Base-by-base conservation (phyloP, 352 stramenopile genomes). In the Phytopythium helicoides region DNA sequence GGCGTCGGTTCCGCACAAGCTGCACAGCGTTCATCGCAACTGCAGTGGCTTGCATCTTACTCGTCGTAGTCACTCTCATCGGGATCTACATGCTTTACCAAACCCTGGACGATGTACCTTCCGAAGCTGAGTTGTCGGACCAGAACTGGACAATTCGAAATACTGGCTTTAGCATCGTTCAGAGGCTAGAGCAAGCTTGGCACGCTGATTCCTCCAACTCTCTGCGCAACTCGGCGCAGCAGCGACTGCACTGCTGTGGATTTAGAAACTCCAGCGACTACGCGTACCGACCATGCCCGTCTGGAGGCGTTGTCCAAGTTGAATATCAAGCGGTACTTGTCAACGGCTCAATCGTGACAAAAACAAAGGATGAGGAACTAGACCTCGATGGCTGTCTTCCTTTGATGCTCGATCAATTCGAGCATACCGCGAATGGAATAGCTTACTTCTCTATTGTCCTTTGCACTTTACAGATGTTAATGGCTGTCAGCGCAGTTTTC, bases 131-230 rank as follows among this genome's bases (percentile, higher is more conserved):
- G 1, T 42, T 76, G 34, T 56, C 62, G 34, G 21, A 34, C 9
- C 72, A 59, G 35, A 92, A 81, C 58, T 92, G 82, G 82, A 87
- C 79, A 15, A 79, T 88, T 10, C 79, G 82, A 22, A 86, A 75
- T 39, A 87, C 76, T 8, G 71, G 66, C 21, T 88, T 92, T 36
- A 87, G 73, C n/a, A 71, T 90, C 9, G 68, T 68, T 1, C 38
- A 68, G 40, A 64, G 62, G 0, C 74, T 92, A 8, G 58, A 75
- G n/a, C 50, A 35, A 2, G 71, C 69, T 0, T 92, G 82, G 82
- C 63, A 56, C 16, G 37, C 55, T 25, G 66, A 83, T 23, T 52
- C 59, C 6, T 69, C 66, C 4, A 64, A 53, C 28, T 87, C 77
- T 33, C 66, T 66, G 7, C 77, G 76, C 25, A 64, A 72, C 10